Conservation (phyloP, 331 rosid genomes). For the Acacia pycnantha region DNA sequence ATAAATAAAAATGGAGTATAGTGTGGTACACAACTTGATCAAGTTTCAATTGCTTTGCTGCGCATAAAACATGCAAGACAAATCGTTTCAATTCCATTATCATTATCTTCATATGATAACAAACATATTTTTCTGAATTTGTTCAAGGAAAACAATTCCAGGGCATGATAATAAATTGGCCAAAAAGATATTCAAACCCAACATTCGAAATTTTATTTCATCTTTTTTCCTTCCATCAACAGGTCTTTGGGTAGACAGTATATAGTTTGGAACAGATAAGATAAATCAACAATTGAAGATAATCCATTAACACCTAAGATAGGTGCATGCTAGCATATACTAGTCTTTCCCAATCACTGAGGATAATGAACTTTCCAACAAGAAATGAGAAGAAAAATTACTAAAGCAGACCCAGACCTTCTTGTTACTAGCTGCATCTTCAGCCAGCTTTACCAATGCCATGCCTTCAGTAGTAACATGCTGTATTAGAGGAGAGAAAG, state of each 20-base stretch:
- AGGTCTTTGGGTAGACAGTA: neutral
- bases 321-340: neutral
- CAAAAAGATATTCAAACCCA: neutral
- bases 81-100: neutral
- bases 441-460: slow-evolving; percentile 79
- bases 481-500: slow-evolving; percentile 46
- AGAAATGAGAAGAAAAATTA: neutral
- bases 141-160: slow-evolving; percentile 3
- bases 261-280: neutral
- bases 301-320: neutral
- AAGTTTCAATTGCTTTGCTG: neutral
- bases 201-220: slow-evolving; percentile 20
- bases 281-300: neutral
- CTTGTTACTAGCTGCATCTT: slow-evolving; percentile 84
- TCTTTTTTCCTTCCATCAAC: neutral
- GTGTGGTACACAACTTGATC: slow-evolving; percentile 8
- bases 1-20: neutral
- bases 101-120: neutral
- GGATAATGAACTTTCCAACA: slow-evolving; percentile 7
- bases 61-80: slow-evolving; percentile 2
- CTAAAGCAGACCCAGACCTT: slow-evolving; percentile 44
- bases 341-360: slow-evolving; percentile 3
- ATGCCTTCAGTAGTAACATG: slow-evolving; percentile 87
- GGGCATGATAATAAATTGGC: neutral
- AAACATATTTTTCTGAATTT: neutral